Base-by-base conservation (phyloP, 148 eudicot species). In the Fagopyrum homotropicum region DNA sequence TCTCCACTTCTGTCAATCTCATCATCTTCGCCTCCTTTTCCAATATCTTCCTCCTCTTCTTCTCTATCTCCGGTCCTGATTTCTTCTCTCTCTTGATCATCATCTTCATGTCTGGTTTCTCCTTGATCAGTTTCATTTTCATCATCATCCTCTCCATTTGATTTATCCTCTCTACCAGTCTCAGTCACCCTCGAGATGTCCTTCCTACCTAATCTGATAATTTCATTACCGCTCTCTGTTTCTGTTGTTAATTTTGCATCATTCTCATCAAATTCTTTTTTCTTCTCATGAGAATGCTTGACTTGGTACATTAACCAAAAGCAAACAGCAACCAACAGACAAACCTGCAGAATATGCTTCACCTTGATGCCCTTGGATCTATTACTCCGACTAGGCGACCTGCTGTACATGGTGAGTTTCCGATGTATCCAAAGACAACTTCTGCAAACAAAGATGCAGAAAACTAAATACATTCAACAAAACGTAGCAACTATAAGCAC, bases 231-330 rank as follows among this genome's bases (percentile, higher is more conserved):
- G 57, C 15, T 63, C 51, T 57, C 54, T 17, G 72, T 64, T 63
- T 78, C 70, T 19, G 45, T 71, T 9, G 76, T 80, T 50, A 74
- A 59, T 45, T 82, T 87, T 15, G 73, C 83, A 78, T 85, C 86
- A 17, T 47, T 78, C 45, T 76, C 83, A 56, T 87, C 96, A 77
- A 89, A 89, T 79, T 85, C 89, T 80, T 73, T 83, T 81, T 85
- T 91, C 83, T 89, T 95, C 63, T 94, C 97, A 73, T 83, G 91
- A 56, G 98, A 94, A 82, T 83, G 96, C 84, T 89, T 95, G 77
- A 95, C 89, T 88, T 95, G 98, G 84, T 90, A 92, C 69, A 92
- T 57, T 73, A 95, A 82, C 98, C 98, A 95, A 75, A 90, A 82
- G 86, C 91, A 89, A 82, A 92, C 84, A 74, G 88, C 92, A 82